A percentile compares a stretch with the other conserved stretches of the same genome.
Evolutionary conservation across 2,329 filamentous ascomycete genomes (phyloP).

Genomic region (Cladosporium cucumerinum): DNA sequence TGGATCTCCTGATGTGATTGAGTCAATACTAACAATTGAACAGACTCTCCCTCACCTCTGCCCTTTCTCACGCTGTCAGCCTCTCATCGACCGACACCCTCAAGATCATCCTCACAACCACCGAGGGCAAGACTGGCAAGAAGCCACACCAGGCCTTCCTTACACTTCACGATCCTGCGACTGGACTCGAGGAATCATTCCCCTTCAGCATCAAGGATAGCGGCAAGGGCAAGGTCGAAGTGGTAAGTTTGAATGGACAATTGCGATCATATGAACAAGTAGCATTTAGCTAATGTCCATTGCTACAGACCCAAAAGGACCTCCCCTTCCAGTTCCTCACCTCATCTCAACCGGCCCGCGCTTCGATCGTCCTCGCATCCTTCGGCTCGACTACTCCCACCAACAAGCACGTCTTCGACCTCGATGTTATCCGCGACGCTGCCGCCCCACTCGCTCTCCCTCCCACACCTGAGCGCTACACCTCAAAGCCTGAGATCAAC

Average conservation of each 20-base stretch:
- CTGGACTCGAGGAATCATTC: conserved; percentile 82
- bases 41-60: conserved; percentile 49
- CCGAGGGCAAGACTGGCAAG: conserved; percentile 73
- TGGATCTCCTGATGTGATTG: not conserved
- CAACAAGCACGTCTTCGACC: conserved; percentile 67
- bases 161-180: conserved; percentile 68
- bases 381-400: conserved; percentile 72
- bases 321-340: conserved; percentile 78
- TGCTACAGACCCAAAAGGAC: conserved; percentile 74
- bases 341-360: conserved; percentile 65
- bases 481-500: conserved; percentile 77
- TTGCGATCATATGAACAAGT: not conserved
- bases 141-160: conserved; percentile 94
- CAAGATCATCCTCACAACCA: conserved; percentile 77
- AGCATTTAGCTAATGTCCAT: conserved; percentile 15
- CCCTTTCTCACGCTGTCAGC: conserved; percentile 55
- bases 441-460: conserved; percentile 58
- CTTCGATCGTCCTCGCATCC: conserved; percentile 80
- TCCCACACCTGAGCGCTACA: conserved; percentile 74
- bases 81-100: conserved; percentile 69
- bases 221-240: conserved; percentile 78
- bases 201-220: conserved; percentile 79
- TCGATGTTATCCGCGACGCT: conserved; percentile 64
- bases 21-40: conserved; percentile 14
- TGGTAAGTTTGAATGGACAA: conserved; percentile 57